Percentiles rank a stretch among this genome's conserved stretches.
Evolutionary conservation across 257 asterid species (phyloP).

Genomic region (Salvia splendens): DNA sequence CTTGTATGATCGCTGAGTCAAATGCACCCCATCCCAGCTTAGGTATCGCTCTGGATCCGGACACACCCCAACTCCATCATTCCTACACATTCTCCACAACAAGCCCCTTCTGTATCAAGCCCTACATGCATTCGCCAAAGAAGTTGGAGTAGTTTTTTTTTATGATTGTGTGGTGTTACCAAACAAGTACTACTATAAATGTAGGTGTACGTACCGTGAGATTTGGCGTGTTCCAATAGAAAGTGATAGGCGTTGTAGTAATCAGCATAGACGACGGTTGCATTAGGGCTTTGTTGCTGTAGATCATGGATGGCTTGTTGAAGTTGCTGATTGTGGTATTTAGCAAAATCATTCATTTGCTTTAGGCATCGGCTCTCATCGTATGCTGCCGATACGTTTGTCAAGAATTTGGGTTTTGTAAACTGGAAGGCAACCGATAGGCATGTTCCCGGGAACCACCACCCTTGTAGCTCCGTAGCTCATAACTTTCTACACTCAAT

Average conservation of each 20-base stretch:
- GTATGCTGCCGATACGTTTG: neutral
- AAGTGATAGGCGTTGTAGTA: constrained; percentile 30
- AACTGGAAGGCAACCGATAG: constrained; percentile 33
- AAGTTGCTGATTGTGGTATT: constrained; percentile 26
- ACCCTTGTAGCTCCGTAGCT: constrained; percentile 21
- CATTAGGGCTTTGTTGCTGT: constrained; percentile 21
- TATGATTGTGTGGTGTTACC: neutral
- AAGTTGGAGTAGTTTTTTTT: neutral
- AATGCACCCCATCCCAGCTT: constrained; percentile 38
- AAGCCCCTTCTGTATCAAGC: constrained; percentile 22
- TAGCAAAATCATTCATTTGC: constrained; percentile 20
- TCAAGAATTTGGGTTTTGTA: neutral
- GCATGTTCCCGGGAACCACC: constrained; percentile 33
- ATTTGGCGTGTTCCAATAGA: neutral
- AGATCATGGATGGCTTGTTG: constrained; percentile 19
- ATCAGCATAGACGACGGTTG: constrained; percentile 26
- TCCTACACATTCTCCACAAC: constrained; percentile 39
- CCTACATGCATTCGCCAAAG: constrained; percentile 1
- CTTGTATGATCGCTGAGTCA: constrained; percentile 24
- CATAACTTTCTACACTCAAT: constrained; percentile 17
- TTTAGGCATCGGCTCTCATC: constrained; percentile 24
- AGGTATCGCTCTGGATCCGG: constrained; percentile 20
- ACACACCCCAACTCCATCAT: neutral
- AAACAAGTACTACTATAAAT: too few species aligned
- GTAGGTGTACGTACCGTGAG: neutral